A percentile compares a stretch with the other conserved stretches of the same genome.
phyloP scores from a whole-genome alignment of 768 basidiomycete species.

The Boletus subcaerulescens region DNA sequence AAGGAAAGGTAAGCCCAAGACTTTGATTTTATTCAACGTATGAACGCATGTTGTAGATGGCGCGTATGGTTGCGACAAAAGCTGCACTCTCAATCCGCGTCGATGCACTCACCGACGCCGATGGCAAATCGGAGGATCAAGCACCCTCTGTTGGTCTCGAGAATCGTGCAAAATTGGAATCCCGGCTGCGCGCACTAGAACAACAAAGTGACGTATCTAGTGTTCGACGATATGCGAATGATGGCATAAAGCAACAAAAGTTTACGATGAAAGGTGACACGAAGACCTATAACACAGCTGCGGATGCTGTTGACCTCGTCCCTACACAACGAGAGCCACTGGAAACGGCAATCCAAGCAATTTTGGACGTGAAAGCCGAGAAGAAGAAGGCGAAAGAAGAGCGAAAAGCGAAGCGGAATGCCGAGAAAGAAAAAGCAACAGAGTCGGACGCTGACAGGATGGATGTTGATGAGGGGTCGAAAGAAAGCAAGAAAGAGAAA shows the following conservation, averaged over 20 bases:
- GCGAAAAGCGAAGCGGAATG: slow-evolving; percentile 62
- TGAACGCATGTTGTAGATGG: slow-evolving; percentile 61
- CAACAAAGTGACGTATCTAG: slow-evolving; percentile 71
- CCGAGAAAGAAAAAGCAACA: slow-evolving; percentile 49
- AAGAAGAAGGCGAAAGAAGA: slow-evolving; percentile 81
- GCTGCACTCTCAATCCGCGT: slow-evolving; percentile 96
- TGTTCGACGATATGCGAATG: slow-evolving; percentile 62
- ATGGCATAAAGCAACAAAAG: slow-evolving; percentile 66
- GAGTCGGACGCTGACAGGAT: slow-evolving; percentile 38
- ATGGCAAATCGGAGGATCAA: slow-evolving; percentile 79
- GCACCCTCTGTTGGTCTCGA: slow-evolving; percentile 90
- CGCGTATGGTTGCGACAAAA: slow-evolving; percentile 99
- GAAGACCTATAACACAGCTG: slow-evolving; percentile 81
- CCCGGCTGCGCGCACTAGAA: slow-evolving; percentile 86
- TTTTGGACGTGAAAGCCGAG: slow-evolving; percentile 83
- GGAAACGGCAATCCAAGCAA: slow-evolving; percentile 70
- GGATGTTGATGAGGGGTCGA: slow-evolving; percentile 42
- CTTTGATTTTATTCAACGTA: neutral
- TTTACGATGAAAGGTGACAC: slow-evolving; percentile 81
- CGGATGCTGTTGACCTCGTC: slow-evolving; percentile 80
- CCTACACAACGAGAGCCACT: slow-evolving; percentile 84
- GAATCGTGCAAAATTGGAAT: slow-evolving; percentile 93
- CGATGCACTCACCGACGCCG: slow-evolving; percentile 90
- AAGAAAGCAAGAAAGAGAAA: slow-evolving; percentile 40
- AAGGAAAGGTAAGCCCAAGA: slow-evolving; percentile 72